Conservation (phyloP, 1,284 basidiomycete species). For the Boletus sp. region DNA sequence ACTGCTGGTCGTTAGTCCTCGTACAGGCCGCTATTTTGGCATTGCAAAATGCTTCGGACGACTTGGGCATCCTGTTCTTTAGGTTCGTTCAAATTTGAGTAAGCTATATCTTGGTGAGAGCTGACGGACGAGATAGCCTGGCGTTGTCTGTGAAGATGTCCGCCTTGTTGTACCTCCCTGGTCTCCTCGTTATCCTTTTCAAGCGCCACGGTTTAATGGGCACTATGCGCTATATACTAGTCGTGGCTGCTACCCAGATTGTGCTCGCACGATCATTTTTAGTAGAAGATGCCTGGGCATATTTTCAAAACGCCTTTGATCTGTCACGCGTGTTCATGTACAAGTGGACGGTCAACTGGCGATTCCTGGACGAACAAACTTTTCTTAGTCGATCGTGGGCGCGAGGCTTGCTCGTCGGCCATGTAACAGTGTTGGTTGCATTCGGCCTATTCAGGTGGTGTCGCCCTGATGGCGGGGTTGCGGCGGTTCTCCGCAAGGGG, state of each 20-base stretch:
- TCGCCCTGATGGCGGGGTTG: constrained; percentile 59
- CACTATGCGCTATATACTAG: constrained; percentile 51
- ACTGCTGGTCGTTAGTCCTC: constrained; percentile 78
- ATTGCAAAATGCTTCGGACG: constrained; percentile 57
- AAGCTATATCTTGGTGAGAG: background rate
- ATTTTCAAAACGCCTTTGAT: constrained; percentile 81
- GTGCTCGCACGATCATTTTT: constrained; percentile 76
- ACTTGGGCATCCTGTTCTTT: constrained; percentile 63
- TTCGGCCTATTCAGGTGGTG: constrained; percentile 80
- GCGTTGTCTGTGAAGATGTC: constrained; percentile 98
- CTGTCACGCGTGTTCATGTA: constrained; percentile 87
- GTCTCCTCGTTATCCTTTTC: constrained; percentile 76
- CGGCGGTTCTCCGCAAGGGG: constrained; percentile 52
- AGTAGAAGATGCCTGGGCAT: constrained; percentile 54
- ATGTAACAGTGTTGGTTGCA: constrained; percentile 54
- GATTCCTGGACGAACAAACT: constrained; percentile 70
- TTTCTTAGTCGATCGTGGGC: constrained; percentile 74
- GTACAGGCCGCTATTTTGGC: constrained; percentile 59
- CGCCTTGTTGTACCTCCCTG: constrained; percentile 88
- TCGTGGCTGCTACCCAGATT: constrained; percentile 56
- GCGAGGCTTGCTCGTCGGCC: constrained; percentile 59
- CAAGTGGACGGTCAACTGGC: constrained; percentile 99
- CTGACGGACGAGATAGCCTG: constrained; percentile 44
- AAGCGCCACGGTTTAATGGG: constrained; percentile 63
- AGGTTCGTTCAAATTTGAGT: constrained; percentile 51